These are phyloP conservation scores for Lithospermum erythrorhizon DNA, from an alignment of 257 asterid genomes.

Conservation along the genomic window DNA sequence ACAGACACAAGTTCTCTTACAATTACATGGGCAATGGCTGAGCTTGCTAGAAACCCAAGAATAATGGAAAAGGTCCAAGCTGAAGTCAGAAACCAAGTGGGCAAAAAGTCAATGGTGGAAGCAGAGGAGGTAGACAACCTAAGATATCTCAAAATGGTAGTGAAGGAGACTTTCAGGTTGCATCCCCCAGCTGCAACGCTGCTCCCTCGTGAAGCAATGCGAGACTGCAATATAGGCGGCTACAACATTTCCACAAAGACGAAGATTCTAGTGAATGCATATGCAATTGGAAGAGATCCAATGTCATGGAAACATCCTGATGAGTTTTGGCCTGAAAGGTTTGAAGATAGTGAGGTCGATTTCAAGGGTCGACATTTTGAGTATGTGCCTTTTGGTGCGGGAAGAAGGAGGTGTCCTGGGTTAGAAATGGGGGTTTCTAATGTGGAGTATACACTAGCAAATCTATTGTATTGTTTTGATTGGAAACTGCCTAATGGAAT, in stretches of 20 bases:
- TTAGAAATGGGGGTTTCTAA: background rate
- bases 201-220: slow-evolving; percentile 10
- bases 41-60: background rate
- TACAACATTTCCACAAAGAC: slow-evolving; percentile 12
- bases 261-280: background rate
- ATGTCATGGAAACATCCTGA: background rate
- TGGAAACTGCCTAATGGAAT: background rate
- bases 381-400: background rate
- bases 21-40: background rate
- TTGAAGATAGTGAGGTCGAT: background rate
- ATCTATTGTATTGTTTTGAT: background rate
- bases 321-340: background rate
- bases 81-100: slow-evolving; percentile 4
- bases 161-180: slow-evolving; percentile 20
- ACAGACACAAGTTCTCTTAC: slow-evolving; percentile 13
- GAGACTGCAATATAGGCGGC: background rate
- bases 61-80: slow-evolving; percentile 16
- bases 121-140: background rate
- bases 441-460: background rate
- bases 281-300: background rate
- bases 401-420: background rate
- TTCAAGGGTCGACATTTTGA: background rate
- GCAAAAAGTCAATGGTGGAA: background rate
- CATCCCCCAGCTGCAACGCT: slow-evolving; percentile 13
- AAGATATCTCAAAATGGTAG: slow-evolving; percentile 9